These are phyloP conservation scores for Saccharomycopsis sp. DNA, from an alignment of 805 yeast species.

Conservation along the genomic window DNA sequence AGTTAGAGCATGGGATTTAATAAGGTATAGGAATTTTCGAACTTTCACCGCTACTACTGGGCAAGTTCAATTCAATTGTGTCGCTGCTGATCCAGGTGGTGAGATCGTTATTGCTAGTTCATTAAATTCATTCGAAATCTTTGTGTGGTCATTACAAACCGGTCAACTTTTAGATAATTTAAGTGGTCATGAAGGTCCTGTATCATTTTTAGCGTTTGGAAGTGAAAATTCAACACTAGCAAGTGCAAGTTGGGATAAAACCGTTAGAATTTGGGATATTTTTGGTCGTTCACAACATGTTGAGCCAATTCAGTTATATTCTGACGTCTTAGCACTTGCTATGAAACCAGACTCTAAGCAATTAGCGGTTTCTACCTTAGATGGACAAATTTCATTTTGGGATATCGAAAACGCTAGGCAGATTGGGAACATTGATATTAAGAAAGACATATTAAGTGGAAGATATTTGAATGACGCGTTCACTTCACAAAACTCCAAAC, in stretches of 20 bases:
- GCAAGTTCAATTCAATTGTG: conserved; percentile 75
- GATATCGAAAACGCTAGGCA: conserved; percentile 79
- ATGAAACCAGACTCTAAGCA: conserved; percentile 92
- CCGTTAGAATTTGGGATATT: conserved; percentile 87
- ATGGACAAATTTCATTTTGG: conserved; percentile 81
- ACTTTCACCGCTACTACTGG: conserved; percentile 81
- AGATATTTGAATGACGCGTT: conserved; percentile 79
- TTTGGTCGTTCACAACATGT: conserved; percentile 81
- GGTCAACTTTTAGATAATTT: conserved; percentile 82
- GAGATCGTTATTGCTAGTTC: conserved; percentile 96
- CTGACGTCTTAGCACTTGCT: conserved; percentile 77
- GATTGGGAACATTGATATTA: conserved; percentile 76
- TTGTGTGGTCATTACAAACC: conserved; percentile 97
- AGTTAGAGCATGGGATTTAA: conserved; percentile 93
- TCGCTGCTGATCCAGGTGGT: conserved; percentile 96
- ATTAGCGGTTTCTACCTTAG: conserved; percentile 80
- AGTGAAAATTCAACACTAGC: conserved; percentile 70
- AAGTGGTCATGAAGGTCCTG: conserved; percentile 94
- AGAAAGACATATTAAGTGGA: conserved; percentile 81
- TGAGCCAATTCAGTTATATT: conserved; percentile 80
- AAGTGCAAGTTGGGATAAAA: conserved; percentile 94
- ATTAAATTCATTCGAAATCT: conserved; percentile 79
- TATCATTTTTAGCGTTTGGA: conserved; percentile 82
- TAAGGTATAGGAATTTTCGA: conserved; percentile 88
- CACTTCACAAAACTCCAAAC: conserved; percentile 66